Evolutionary conservation across 768 basidiomycete genomes (phyloP), one percentile per base, ranked within the genome.

Genomic region (Termitomyces sp.): DNA sequence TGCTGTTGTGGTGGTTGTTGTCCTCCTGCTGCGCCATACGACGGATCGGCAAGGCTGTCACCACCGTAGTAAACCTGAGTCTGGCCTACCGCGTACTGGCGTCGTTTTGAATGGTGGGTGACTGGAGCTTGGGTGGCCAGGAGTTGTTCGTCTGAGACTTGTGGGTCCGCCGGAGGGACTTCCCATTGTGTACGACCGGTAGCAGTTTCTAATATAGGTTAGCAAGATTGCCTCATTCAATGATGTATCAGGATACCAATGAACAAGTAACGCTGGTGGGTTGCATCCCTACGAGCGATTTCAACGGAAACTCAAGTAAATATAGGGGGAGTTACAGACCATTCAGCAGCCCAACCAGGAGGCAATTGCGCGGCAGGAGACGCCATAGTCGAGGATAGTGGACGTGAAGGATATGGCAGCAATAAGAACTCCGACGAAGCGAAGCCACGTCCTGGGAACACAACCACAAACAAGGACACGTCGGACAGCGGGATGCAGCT

Each of bases 61-160:
- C 70, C 68, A 35, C 84, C 82, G 61, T 92, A 92, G 68, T 94
- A 94, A 2, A 82, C 92, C 65, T 93, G 91, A 1, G 93, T 93
- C 71, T 97, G 94, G 11, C 91, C 94, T 3, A 91, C 85, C 47
- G 95, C 95, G 68, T 98, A 98, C 70, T 96, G 93, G 44, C 95
- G 86, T 62, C 92, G 87, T 71, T 91, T 88, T 51, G 74, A 53
- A 60, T 80, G 76, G 28, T 71, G 67, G 40, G 43, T 26, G 78
- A 69, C 72, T 24, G 81, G 76, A 30, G 81, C 76, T 21, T 73
- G 70, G 3, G 78, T 74, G 14, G 73, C 72, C 19, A 74, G 65
- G 5, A 74, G 71, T 9, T 71, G 70, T 17, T 77, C 70, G 44
- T 80, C 74, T 26, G 70, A 61, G 30, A 63, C 60, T 52, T 70